Evolutionary conservation across 2,329 filamentous ascomycete species (phyloP), one percentile per base, ranked within the genome.

Genomic region (Venturia effusa): DNA sequence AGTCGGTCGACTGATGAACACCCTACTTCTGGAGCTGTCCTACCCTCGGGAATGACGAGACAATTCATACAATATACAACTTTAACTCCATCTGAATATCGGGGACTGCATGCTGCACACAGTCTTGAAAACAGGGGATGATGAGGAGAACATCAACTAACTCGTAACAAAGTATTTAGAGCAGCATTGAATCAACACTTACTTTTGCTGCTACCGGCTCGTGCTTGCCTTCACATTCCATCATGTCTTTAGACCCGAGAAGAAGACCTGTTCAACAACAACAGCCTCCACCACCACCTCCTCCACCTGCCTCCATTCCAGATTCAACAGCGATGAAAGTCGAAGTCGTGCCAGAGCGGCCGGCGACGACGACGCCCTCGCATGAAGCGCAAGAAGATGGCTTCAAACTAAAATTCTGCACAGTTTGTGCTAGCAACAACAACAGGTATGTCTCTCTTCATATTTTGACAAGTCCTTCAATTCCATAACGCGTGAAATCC

Each of bases 381-480:
- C 22, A 61, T 8, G 62, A 34, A 30, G 27, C 40, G 13, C 76
- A 79, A 32, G 75, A 79, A 17, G 79, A 83, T 32, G 79, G 79
- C n/a, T 96, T 87, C 82, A 96, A 94, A 77, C 83, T 99, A 67
- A 95, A 90, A 73, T 97, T 97, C 77, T 97, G 92, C 80, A 97
- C 94, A 2, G 93, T 99, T n/a, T 99, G 94, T 77, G 94, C 94
- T 8, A 96, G 92, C 71, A 99, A 99, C 71, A 92, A 99, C 76
- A 99, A 99, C 73, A 87, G 94, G 85, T 96, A 81, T 67, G 81
- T 71, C 57, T 60, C 61, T 40, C 39, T 61, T 62, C 37, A 13
- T n/a, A 19, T 27, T 37, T 19, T 41, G 15, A 57, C 51, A n/a
- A n/a, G 27, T 34, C 51, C 19, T 8, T 3, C 15, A 32, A 10